Base-by-base conservation (phyloP, 108 stramenopile genomes). In the Seminavis robusta region DNA sequence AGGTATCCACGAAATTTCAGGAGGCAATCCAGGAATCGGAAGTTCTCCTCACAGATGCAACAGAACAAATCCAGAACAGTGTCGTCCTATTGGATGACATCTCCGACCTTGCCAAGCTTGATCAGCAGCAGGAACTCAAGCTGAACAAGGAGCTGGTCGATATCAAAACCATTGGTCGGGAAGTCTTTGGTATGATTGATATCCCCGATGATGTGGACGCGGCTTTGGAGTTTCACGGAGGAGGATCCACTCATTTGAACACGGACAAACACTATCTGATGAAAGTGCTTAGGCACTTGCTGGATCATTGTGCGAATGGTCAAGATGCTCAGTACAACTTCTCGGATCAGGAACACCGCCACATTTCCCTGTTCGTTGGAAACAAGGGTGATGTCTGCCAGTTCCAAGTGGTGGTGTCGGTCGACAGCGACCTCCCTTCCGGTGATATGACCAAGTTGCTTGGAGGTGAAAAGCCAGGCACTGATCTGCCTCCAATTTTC, bases 261-360 rank as follows among this genome's bases (percentile, higher is more conserved):
- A 17, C 50, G 9, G 50, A 51, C 29, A 9, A 8, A 8, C 11
- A 19, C 8, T 13, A 15, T 17, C 16, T 45, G 44, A 13, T 8
- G 17, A 13, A 19, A 19, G 44, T 45, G 8, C 16, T 45, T 8
- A 17, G 11, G 16, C 13, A 15, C 44, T 19, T 45, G 44, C 8
- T 45, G 44, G 36, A 37, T 13, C 36, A 37, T 37, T 9, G 13
- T 37, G 10, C n/a, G n/a, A n/a, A n/a, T n/a, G n/a, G n/a, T n/a
- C n/a, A n/a, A n/a, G n/a, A n/a, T n/a, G n/a, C n/a, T n/a, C n/a
- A n/a, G n/a, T n/a, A n/a, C n/a, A 19, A 45, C 44, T 9, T 15
- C 16, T 8, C 36, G 10, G 11, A 65, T 32, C 66, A 69, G 9
- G 67, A 68, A 43, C 55, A 38, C 10, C 36, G 56, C 37, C 57